Evolutionary conservation across 2,329 filamentous ascomycete genomes (phyloP).

Genomic region (Lecanicillium sp.): DNA sequence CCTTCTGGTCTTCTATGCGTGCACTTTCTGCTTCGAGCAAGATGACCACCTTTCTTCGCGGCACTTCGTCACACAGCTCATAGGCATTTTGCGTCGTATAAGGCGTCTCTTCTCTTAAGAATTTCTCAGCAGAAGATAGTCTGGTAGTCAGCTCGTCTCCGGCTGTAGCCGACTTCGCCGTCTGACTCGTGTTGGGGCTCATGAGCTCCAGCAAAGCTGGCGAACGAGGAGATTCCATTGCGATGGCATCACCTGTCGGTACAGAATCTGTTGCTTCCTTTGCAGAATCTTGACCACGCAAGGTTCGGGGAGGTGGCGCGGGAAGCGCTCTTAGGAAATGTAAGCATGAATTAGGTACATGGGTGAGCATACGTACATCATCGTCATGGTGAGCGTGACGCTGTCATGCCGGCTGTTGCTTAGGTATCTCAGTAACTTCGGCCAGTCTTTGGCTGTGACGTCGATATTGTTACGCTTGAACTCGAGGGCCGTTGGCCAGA

Average conservation of each 20-base stretch:
- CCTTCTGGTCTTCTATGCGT: constrained; percentile 16
- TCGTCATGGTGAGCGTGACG: constrained; percentile 17
- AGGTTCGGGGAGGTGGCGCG: too few relatives aligned
- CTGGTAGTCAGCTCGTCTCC: constrained; percentile 14
- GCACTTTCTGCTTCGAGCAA: constrained; percentile 14
- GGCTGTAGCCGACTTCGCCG: constrained; percentile 2
- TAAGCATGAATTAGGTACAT: too few relatives aligned
- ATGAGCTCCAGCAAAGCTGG: too few relatives aligned
- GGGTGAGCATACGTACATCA: constrained; percentile 12
- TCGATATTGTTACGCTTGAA: constrained; percentile 25
- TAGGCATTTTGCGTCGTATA: constrained; percentile 21
- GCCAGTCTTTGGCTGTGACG: constrained; percentile 20
- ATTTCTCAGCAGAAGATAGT: constrained; percentile 18
- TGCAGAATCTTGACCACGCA: too few relatives aligned
- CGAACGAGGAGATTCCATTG: too few relatives aligned
- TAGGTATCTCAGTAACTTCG: constrained; percentile 20
- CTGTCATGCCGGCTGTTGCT: constrained; percentile 10
- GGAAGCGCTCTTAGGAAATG: constrained; percentile 13
- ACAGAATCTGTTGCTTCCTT: too few relatives aligned
- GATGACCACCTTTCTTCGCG: constrained; percentile 17
- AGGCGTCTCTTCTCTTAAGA: constrained; percentile 17
- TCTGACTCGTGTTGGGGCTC: too few relatives aligned
- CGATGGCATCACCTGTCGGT: too few relatives aligned
- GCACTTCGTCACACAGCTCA: constrained; percentile 15
- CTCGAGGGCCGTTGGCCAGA: constrained; percentile 31